phyloP scores from a whole-genome alignment of 768 basidiomycete species.

The Rhizopogon vulgaris region DNA sequence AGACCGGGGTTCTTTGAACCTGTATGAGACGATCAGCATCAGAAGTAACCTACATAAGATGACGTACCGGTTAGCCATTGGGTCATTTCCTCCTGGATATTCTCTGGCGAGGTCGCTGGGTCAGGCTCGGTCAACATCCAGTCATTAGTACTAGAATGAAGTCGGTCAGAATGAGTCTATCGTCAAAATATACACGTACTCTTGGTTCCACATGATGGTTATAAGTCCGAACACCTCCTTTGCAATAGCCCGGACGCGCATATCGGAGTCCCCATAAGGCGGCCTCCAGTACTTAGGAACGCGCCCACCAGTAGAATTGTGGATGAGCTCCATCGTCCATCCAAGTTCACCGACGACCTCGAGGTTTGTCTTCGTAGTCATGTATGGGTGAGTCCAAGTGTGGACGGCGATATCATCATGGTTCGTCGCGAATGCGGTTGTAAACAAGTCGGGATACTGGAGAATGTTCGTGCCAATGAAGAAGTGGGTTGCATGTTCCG shows the following conservation, averaged over 20 bases:
- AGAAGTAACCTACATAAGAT: background rate
- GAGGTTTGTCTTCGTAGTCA: slow-evolving; percentile 70
- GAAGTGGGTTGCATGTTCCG: slow-evolving; percentile 77
- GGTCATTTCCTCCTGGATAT: slow-evolving; percentile 44
- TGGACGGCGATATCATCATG: slow-evolving; percentile 37
- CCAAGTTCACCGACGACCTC: slow-evolving; percentile 69
- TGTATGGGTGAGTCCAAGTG: slow-evolving; percentile 69
- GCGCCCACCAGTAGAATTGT: slow-evolving; percentile 74
- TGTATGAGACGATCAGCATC: slow-evolving; percentile 14
- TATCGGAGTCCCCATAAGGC: slow-evolving; percentile 81
- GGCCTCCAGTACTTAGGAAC: slow-evolving; percentile 82
- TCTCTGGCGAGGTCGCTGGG: slow-evolving; percentile 37
- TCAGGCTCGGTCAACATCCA: slow-evolving; percentile 52
- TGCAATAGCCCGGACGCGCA: slow-evolving; percentile 80
- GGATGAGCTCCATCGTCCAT: slow-evolving; percentile 75
- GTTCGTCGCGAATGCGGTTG: slow-evolving; percentile 37
- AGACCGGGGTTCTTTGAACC: slow-evolving; percentile 76
- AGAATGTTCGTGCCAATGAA: slow-evolving; percentile 82
- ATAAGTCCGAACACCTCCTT: slow-evolving; percentile 78
- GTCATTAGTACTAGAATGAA: slow-evolving; percentile 53
- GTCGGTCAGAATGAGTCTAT: background rate
- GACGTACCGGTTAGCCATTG: slow-evolving; percentile 50
- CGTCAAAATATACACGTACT: slow-evolving; percentile 38
- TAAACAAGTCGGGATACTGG: slow-evolving; percentile 48
- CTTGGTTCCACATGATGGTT: slow-evolving; percentile 89